These are phyloP conservation scores for Penicillium psychrofluorescens DNA, from an alignment of 495 filamentous ascomycete species.

Conservation along the genomic window DNA sequence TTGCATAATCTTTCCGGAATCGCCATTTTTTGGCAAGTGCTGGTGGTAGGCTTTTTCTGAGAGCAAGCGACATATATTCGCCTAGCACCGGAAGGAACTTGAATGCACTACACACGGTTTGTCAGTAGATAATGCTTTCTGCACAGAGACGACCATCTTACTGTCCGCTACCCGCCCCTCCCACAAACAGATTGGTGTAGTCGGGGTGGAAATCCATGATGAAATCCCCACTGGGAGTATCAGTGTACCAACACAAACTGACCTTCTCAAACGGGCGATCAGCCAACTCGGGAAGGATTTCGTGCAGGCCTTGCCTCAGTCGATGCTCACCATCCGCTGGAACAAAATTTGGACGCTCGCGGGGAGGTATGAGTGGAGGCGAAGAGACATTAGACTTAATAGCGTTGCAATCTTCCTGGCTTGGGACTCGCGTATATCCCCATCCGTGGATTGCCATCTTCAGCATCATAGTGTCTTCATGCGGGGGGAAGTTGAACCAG, in stretches of 20 bases:
- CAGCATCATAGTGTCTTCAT: conserved; percentile 41
- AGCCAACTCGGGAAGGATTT: conserved; percentile 49
- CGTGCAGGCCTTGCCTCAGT: conserved; percentile 41
- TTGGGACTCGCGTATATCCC: conserved; percentile 46
- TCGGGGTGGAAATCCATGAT: conserved; percentile 16
- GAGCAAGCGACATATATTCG: not conserved
- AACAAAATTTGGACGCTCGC: conserved; percentile 6
- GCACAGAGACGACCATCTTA: not conserved
- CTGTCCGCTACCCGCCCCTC: conserved; percentile 11
- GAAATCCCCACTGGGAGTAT: conserved; percentile 14
- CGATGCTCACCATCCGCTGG: conserved; percentile 6
- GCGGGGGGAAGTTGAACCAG: conserved; percentile 68
- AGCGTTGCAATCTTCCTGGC: not conserved
- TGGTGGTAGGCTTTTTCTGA: conserved; percentile 1
- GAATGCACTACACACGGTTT: conserved; percentile 8
- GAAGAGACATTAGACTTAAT: conserved; percentile 1
- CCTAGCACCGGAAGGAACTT: not conserved
- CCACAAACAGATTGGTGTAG: conserved; percentile 6
- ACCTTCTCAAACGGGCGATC: conserved; percentile 53
- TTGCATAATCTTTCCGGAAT: conserved; percentile 4
- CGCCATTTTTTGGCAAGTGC: conserved; percentile 6
- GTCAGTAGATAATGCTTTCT: not conserved
- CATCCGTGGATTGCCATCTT: conserved; percentile 70
- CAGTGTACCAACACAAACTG: conserved; percentile 27
- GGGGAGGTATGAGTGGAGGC: conserved; percentile 5